These are phyloP conservation scores for Sanghuangporus baumii DNA, from an alignment of 1,284 basidiomycete genomes.

Conservation along the genomic window DNA sequence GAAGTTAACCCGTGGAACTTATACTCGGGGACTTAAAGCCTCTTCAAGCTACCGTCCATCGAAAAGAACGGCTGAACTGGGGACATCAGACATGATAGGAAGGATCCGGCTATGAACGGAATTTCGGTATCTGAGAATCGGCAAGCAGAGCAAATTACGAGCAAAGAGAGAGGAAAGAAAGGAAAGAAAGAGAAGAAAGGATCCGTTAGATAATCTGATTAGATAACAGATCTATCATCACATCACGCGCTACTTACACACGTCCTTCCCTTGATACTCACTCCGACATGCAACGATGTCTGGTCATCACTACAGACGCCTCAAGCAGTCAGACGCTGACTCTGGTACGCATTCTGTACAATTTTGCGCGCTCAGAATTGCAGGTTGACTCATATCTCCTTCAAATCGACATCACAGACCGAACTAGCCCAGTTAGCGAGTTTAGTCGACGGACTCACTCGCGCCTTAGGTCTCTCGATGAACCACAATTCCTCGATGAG, in stretches of 20 bases:
- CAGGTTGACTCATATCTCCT: neutral
- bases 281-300: slow-evolving; percentile 1
- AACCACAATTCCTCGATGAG: neutral
- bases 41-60: too few relatives aligned
- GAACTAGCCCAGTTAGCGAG: neutral
- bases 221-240: neutral
- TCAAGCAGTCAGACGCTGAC: neutral
- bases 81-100: too few relatives aligned
- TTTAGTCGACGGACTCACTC: neutral
- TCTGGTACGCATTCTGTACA: neutral
- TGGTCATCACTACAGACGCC: neutral
- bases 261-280: neutral
- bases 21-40: too few relatives aligned
- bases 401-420: neutral
- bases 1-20: too few relatives aligned
- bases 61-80: too few relatives aligned
- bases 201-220: slow-evolving; percentile 2
- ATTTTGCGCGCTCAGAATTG: neutral
- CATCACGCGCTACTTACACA: neutral
- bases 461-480: neutral
- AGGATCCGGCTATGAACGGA: too few relatives aligned
- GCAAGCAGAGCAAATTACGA: neutral
- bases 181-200: neutral
- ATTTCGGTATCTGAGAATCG: too few relatives aligned
- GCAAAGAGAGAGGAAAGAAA: neutral